Base-by-base conservation (phyloP, 495 filamentous ascomycete species). In the Penicillium roqueforti region DNA sequence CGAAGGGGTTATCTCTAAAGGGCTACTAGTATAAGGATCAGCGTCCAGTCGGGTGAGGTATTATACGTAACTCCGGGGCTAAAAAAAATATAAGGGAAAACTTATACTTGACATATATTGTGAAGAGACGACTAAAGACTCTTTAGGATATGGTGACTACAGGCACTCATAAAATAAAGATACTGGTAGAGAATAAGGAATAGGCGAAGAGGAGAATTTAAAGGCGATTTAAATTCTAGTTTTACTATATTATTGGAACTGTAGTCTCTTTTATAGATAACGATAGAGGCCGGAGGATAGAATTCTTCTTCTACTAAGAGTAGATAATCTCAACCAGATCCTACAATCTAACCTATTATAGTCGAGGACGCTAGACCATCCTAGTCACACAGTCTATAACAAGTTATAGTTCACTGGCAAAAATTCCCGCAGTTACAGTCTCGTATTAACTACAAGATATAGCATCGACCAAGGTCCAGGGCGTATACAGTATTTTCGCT, bases 401-500 rank as follows among this genome's bases (percentile, higher is more conserved):
- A 26, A 26, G 28, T 8, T 32, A 26, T 32, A 47, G 44, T 18
- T 34, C 44, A 32, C 28, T 16, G 29, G 25, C 16, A 26, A 34
- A 0, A 2, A 29, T 34, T 34, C 6, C 44, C 26, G 41, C 14
- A 7, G 41, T 26, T 19, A 7, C 22, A 14, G 40, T 26, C 11
- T 8, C 23, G 19, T 22, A 34, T 41, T 20, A 10, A n/a, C 53
- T 14, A 0, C 28, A 26, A 14, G 38, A 55, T 22, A 38, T n/a
- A 26, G 36, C 36, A 49, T 42, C 36, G 36, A 47, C 26, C 6
- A 23, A 28, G 34, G 6, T 25, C 34, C 42, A 19, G 28, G 16
- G 25, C 41, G 23, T 3, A 13, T 48, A 22, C 47, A 34, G 47
- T 18, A 46, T 31, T 51, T 56, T 41, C 47, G 54, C 54, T 31